Conservation (phyloP, 2,329 filamentous ascomycete genomes). For the Pseudogymnoascus sp. region DNA sequence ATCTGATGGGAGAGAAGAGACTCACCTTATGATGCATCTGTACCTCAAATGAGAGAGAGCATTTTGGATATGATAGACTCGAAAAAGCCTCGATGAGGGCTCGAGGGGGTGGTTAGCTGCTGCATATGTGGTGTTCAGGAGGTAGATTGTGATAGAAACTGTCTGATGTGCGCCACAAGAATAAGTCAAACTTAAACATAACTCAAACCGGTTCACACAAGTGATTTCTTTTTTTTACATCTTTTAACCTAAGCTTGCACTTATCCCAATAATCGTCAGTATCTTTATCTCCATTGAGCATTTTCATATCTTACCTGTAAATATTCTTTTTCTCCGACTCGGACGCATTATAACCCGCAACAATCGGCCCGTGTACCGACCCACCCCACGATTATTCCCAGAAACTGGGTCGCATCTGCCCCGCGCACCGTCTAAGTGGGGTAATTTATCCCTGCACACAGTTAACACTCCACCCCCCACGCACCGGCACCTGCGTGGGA, state of each 20-base stretch:
- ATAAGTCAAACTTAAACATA: neutral
- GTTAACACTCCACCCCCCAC: neutral
- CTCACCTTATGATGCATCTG: neutral
- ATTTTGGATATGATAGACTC: neutral
- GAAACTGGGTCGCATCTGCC: neutral
- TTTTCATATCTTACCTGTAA: neutral
- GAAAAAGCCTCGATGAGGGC: neutral
- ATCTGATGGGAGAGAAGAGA: neutral
- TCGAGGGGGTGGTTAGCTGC: neutral
- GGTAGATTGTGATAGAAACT: neutral
- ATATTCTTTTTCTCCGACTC: neutral
- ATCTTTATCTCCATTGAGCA: neutral
- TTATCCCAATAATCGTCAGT: neutral
- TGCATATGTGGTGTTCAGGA: constrained; percentile 1
- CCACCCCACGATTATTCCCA: neutral
- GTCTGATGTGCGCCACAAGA: neutral
- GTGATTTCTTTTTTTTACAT: no score
- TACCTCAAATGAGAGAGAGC: neutral
- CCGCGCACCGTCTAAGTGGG: neutral
- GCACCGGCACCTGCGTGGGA: neutral
- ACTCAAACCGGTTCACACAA: neutral
- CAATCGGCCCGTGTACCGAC: neutral
- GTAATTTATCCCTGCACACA: neutral
- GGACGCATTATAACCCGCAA: neutral
- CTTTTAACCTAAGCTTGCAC: neutral